Evolutionary conservation across 1,284 basidiomycete genomes (phyloP), one percentile per base, ranked within the genome.

Genomic region (Malassezia psittaci): DNA sequence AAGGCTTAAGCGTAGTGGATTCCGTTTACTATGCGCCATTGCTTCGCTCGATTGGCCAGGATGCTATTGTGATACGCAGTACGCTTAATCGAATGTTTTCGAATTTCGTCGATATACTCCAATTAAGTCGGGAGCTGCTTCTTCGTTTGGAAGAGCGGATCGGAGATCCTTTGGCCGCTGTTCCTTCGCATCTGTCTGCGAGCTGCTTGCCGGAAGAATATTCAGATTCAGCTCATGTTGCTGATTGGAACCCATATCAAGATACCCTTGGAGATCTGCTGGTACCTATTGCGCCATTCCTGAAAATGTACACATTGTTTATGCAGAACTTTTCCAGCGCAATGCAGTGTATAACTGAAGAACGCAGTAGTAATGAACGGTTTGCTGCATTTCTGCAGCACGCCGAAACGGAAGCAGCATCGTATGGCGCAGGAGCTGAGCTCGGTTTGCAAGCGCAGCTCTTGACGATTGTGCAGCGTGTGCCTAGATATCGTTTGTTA

Each of bases 41-140:
- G 38, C 19, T 88, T 61, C 78, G 78, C 18, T 83, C 86, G 6
- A 76, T 87, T 56, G 83, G 85, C 60, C 81, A 81, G 3, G 77
- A 81, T 11, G 83, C 86, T 5, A 77, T 90, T 16, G 79, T 91
- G 47, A 79, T 82, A 52, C 82, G 85, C 55, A 76, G 81, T 12
- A 81, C 83, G 46, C 79, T 91, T 59, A 83, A 82, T 3, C 81
- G 83, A 15, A 79, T 90, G 46, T 93, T 93, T 74, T 85, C 84
- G 61, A 90, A 90, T 74, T 90, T 91, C 68, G 83, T 86, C 69
- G 88, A 91, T 76, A 90, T 93, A 44, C 86, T 87, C 82, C 87
- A 88, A 65, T 79, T 91, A 51, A 87, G 89, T 75, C 83, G 81
- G 48, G 83, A 86, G n/a, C 83, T 89, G 68, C 82, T 84, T 59